These are phyloP conservation scores for Lasiodiplodia sp. DNA, from an alignment of 2,329 filamentous ascomycete genomes.

Conservation along the genomic window DNA sequence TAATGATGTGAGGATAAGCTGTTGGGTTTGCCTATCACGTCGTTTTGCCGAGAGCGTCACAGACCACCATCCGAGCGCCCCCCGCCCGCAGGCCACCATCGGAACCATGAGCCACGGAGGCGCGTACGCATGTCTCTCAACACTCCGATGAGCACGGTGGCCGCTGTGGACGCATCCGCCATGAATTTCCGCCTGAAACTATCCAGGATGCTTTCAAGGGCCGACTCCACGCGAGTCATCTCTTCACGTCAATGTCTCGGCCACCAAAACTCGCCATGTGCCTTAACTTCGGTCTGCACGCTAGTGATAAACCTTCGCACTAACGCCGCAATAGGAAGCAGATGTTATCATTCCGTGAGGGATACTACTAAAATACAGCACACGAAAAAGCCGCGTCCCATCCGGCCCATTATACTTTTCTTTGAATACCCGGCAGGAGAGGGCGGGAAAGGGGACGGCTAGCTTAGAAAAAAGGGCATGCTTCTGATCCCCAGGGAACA, in stretches of 20 bases:
- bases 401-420: not conserved
- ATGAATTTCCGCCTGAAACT: not conserved
- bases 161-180: not conserved
- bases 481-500: slow-evolving; percentile 9
- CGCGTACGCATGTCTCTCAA: not conserved
- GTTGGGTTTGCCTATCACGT: no score
- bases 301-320: not conserved
- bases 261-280: not conserved
- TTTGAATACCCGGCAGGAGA: not conserved
- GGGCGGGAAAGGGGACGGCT: not conserved
- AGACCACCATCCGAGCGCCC: not conserved
- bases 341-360: slow-evolving; percentile 6
- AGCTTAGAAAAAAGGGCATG: not conserved
- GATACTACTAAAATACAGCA: slow-evolving; percentile 17
- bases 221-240: not conserved
- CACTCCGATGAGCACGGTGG: not conserved
- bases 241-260: not conserved
- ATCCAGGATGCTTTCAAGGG: not conserved
- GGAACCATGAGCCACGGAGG: no score
- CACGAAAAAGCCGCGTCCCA: not conserved
- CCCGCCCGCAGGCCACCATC: no score
- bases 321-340: not conserved
- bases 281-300: not conserved
- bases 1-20: no score
- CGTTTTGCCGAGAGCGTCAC: no score